Percentiles rank a stretch among this genome's conserved stretches.
Evolutionary conservation across 2,329 filamentous ascomycete species (phyloP).

Genomic region (Xylariales sp.): DNA sequence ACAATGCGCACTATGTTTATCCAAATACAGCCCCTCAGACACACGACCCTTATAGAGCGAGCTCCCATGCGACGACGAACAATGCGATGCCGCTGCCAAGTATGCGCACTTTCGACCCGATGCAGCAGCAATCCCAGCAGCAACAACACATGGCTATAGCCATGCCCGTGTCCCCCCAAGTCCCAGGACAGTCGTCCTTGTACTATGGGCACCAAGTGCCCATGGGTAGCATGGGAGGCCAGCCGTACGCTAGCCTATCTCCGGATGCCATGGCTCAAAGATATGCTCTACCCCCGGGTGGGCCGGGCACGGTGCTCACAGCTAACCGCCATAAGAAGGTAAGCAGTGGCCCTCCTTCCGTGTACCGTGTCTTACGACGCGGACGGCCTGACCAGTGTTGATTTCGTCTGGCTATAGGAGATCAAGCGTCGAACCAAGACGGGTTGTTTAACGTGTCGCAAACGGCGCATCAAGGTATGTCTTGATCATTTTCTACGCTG

Average conservation of each 20-base stretch:
- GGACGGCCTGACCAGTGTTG: constrained; percentile 34
- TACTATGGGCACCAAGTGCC: constrained; percentile 58
- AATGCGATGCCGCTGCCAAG: constrained; percentile 55
- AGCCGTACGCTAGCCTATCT: constrained; percentile 57
- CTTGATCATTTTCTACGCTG: constrained; percentile 26
- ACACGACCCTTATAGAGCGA: constrained; percentile 54
- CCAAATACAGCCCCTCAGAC: constrained; percentile 40
- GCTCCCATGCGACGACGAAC: constrained; percentile 43
- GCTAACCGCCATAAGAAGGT: constrained; percentile 69
- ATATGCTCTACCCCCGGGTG: constrained; percentile 60
- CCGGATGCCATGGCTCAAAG: constrained; percentile 57
- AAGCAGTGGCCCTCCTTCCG: constrained; percentile 37
- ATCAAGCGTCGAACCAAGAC: constrained; percentile 73
- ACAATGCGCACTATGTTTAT: constrained; percentile 49
- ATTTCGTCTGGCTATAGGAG: constrained; percentile 57
- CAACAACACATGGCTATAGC: constrained; percentile 54
- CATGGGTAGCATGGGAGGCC: constrained; percentile 46
- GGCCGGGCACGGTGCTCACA: constrained; percentile 60
- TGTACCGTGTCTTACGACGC: constrained; percentile 44
- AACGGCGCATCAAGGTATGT: constrained; percentile 71
- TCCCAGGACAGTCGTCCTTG: constrained; percentile 52
- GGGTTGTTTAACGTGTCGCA: constrained; percentile 71
- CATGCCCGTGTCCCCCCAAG: constrained; percentile 52
- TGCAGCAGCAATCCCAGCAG: constrained; percentile 47
- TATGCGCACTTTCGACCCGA: constrained; percentile 57